Base-by-base conservation (phyloP, 2,329 filamentous ascomycete genomes). In the Colletotrichum musae region DNA sequence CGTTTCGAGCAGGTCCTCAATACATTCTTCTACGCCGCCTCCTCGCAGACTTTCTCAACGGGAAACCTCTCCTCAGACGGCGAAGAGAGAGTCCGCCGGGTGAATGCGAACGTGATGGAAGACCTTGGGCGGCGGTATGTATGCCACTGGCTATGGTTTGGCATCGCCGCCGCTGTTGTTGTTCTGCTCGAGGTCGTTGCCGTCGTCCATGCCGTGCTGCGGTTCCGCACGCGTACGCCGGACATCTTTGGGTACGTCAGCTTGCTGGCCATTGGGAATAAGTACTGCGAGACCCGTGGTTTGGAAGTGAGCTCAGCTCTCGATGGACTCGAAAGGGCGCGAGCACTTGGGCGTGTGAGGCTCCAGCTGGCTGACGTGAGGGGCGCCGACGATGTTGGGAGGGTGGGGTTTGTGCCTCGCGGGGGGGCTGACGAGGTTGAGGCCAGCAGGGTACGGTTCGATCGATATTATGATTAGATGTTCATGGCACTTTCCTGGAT, bases 211-310 rank as follows among this genome's bases (percentile, higher is more conserved):
- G 36, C 53, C 7, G 26, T 43, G 10, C n/a, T 56, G 36, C 32
- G 53, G 12, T 56, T 41, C n/a, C 28, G 32, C n/a, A 56, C 53
- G 5, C 32, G 36, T 6, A 7, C 18, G 2, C 28, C 53, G 15
- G 53, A 56, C n/a, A 56, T 56, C n/a, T 56, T 56, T 15, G 53
- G 53, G 7, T 56, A 56, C 24, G 53, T 56, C 3, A 56, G 52
- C 52, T 56, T 32, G 5, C 21, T 56, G 18, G 41, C 18, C 4
- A 41, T 56, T 9, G 36, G n/a, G 10, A 56, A 56, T 24, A 41
- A 24, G 16, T 24, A 41, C n/a, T 56, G 53, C 53, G 18, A 56
- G 32, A 12, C 7, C n/a, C 12, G 24, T 4, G 53, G 53, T 15
- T 3, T 56, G 26, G 36, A 24, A 10, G n/a, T 41, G 26, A 56